These are phyloP conservation scores for Musa troglodytarum DNA, from an alignment of 176 grass and related monocot species.

Conservation along the genomic window DNA sequence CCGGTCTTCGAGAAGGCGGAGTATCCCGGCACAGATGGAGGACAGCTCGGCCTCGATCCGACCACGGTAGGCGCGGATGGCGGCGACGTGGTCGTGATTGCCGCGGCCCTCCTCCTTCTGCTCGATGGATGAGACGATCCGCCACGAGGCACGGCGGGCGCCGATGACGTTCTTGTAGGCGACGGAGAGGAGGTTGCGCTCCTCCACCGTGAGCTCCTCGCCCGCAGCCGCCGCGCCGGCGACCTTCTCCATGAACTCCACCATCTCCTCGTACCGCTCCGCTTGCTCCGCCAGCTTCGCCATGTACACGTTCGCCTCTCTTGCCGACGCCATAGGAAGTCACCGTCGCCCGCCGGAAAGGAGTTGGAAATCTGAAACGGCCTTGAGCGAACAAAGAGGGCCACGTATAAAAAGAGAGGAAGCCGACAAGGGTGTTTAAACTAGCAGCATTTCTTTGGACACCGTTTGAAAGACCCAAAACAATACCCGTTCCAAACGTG, in stretches of 20 bases:
- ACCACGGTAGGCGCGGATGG: not conserved
- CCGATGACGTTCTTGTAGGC: not conserved
- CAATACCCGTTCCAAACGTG: too few species aligned
- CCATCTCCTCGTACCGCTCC: not conserved
- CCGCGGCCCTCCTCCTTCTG: not conserved
- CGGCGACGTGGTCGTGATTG: not conserved
- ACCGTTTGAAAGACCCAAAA: too few species aligned
- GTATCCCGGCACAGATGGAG: not conserved
- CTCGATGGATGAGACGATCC: not conserved
- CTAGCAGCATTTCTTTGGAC: too few species aligned
- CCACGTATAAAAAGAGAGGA: not conserved
- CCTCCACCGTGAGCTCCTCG: not conserved
- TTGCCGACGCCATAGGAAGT: not conserved
- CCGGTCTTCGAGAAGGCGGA: not conserved
- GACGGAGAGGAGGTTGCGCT: not conserved
- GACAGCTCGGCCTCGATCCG: not conserved
- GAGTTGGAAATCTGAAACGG: not conserved
- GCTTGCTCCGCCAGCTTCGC: not conserved
- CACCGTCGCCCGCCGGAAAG: not conserved
- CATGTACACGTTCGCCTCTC: not conserved
- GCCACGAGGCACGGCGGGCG: not conserved
- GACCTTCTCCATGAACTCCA: slow-evolving; percentile 1
- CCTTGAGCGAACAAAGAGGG: not conserved
- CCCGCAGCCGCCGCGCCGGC: not conserved
- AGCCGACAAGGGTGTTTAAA: not conserved